phyloP scores from a whole-genome alignment of 495 filamentous ascomycete species.

The Neurospora sp. region DNA sequence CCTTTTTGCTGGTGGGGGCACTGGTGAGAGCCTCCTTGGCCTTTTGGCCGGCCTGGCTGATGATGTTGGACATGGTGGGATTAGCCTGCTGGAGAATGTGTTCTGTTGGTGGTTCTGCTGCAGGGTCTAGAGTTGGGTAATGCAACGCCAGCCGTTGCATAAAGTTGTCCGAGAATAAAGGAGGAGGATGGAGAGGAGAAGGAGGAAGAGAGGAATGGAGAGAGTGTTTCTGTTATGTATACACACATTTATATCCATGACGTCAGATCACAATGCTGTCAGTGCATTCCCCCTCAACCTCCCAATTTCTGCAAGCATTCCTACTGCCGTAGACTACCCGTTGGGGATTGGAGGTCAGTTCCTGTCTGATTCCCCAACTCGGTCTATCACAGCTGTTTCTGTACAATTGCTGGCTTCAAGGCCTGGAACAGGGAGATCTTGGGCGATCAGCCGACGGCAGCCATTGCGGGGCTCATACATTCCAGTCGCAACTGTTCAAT shows the following conservation, averaged over 20 bases:
- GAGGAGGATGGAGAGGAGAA: not conserved
- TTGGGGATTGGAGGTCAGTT: too few species aligned
- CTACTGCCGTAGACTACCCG: too few species aligned
- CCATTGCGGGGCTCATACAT: not conserved
- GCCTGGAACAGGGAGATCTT: not conserved
- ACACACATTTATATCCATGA: not conserved
- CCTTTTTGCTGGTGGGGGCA: conserved; percentile 23
- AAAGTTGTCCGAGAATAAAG: too few species aligned
- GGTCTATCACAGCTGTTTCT: too few species aligned
- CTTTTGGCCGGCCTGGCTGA: conserved; percentile 16
- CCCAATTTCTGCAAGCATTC: not conserved
- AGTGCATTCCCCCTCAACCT: not conserved
- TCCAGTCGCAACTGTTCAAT: not conserved
- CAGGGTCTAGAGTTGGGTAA: not conserved
- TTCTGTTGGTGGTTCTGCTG: not conserved
- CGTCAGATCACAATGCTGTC: not conserved
- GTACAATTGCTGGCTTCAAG: not conserved
- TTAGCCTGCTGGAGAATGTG: not conserved
- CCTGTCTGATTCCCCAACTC: too few species aligned
- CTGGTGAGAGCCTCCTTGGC: conserved; percentile 24
- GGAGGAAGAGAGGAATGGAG: not conserved
- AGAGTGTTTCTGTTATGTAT: not conserved
- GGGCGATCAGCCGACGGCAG: not conserved
- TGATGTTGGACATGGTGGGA: conserved; percentile 8
- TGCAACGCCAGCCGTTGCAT: not conserved